Percentiles rank a stretch among this genome's conserved stretches.
Conservation (phyloP, 2,329 filamentous ascomycete genomes). For the Teratosphaeria pseudoeucalypti region DNA sequence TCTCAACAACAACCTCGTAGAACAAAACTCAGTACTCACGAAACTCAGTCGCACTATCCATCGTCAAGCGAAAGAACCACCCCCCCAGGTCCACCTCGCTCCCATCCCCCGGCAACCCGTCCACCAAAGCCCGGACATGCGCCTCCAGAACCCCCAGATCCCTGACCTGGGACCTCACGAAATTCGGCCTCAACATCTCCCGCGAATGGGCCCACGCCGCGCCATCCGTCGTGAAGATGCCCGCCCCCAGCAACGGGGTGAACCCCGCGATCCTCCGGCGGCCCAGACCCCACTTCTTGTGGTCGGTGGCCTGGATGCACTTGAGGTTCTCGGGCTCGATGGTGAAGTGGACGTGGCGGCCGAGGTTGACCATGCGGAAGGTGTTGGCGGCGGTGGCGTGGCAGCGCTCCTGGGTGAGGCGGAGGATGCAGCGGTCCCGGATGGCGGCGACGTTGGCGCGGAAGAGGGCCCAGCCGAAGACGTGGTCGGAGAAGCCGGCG, state of each 20-base stretch:
- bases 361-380: conserved; percentile 30
- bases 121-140: conserved; percentile 49
- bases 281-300: conserved; percentile 37
- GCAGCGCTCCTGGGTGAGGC: conserved; percentile 25
- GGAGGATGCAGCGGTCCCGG: conserved; percentile 28
- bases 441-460: conserved; percentile 29
- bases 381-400: conserved; percentile 22
- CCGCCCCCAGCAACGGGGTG: conserved; percentile 32
- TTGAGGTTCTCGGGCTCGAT: conserved; percentile 41
- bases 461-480: conserved; percentile 45
- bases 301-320: conserved; percentile 33
- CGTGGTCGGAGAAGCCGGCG: conserved; percentile 41
- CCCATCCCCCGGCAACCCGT: conserved; percentile 46
- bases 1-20: background rate
- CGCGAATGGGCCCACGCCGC: conserved; percentile 27
- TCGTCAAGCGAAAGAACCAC: conserved; percentile 53
- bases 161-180: conserved; percentile 41
- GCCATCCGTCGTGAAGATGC: conserved; percentile 39
- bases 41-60: conserved; percentile 59
- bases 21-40: conserved; percentile 2
- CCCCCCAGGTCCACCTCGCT: conserved; percentile 47
- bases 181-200: conserved; percentile 44
- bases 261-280: conserved; percentile 24
- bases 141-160: conserved; percentile 49
- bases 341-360: conserved; percentile 28